Evolutionary conservation across 179 eudicot species (phyloP).

Genomic region (Actinidia polygama): DNA sequence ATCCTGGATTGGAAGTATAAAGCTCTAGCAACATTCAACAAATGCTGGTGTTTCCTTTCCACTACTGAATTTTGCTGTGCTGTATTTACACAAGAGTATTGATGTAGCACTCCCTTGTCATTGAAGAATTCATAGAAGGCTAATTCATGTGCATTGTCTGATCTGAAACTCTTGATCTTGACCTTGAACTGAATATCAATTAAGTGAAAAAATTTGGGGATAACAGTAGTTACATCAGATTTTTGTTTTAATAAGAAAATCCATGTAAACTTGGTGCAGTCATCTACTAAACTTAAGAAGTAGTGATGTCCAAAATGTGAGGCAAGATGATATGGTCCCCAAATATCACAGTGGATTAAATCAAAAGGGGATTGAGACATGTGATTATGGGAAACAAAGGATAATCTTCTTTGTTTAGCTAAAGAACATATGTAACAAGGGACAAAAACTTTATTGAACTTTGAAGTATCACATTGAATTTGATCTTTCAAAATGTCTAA

Average conservation of each 20-base stretch:
- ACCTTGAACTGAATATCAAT: too few relatives aligned
- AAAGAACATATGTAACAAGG: background rate
- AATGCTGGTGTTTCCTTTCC: too few relatives aligned
- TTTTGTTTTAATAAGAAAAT: background rate
- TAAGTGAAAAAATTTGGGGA: too few relatives aligned
- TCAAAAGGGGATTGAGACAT: background rate
- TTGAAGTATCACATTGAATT: background rate
- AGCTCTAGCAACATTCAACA: too few relatives aligned
- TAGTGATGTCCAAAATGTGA: background rate
- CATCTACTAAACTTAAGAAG: background rate
- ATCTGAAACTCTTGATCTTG: too few relatives aligned
- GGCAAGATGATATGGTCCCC: background rate
- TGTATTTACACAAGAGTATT: background rate
- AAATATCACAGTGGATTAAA: background rate
- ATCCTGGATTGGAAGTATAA: too few relatives aligned
- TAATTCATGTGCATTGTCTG: too few relatives aligned
- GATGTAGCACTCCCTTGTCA: constrained; percentile 1
- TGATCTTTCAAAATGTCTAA: background rate
- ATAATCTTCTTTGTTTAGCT: too few relatives aligned
- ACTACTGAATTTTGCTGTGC: too few relatives aligned
- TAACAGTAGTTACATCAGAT: too few relatives aligned
- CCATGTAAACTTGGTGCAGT: background rate
- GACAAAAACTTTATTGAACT: background rate
- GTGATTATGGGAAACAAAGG: too few relatives aligned
- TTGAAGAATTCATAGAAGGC: too few relatives aligned